Percentiles rank a stretch among this genome's conserved stretches.
These are phyloP conservation scores for Monocercomonoides exilis DNA, from an alignment of 78 protist genomes.

Conservation along the genomic window DNA sequence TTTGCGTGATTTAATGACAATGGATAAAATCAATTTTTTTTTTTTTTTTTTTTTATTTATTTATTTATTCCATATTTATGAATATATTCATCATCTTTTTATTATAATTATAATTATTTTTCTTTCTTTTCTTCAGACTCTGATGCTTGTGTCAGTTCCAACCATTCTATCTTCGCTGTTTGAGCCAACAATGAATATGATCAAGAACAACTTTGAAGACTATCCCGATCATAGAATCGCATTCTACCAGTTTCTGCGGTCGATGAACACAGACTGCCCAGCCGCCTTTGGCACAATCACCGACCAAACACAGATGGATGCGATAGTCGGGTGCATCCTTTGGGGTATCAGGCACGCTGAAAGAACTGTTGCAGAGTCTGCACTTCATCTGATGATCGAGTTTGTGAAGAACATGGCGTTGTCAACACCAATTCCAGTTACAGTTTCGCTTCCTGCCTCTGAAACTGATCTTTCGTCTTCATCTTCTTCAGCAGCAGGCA, in stretches of 20 bases:
- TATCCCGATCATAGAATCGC: constrained; percentile 78
- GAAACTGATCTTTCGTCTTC: background rate
- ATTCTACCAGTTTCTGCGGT: constrained; percentile 71
- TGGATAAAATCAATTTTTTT: background rate
- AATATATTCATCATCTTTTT: too few relatives aligned
- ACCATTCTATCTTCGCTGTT: constrained; percentile 69
- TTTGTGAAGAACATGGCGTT: background rate
- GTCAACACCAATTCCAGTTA: background rate
- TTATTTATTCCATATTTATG: background rate
- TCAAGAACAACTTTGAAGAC: constrained; percentile 68
- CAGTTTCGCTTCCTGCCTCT: background rate
- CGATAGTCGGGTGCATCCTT: constrained; percentile 69
- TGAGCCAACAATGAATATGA: constrained; percentile 75
- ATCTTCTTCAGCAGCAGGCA: background rate
- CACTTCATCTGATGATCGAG: background rate
- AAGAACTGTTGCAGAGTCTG: constrained; percentile 73
- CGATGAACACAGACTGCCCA: constrained; percentile 65
- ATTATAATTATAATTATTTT: too few relatives aligned
- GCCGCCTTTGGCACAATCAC: background rate
- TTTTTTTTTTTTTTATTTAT: background rate
- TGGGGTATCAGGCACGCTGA: constrained; percentile 89
- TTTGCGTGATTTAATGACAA: background rate
- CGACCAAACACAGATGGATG: constrained; percentile 42
- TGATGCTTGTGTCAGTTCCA: constrained; percentile 25
- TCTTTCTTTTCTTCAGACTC: background rate